A percentile compares a stretch with the other conserved stretches of the same genome.
phyloP scores from a whole-genome alignment of 306 rosid genomes.

The Lathyrus sativus region DNA sequence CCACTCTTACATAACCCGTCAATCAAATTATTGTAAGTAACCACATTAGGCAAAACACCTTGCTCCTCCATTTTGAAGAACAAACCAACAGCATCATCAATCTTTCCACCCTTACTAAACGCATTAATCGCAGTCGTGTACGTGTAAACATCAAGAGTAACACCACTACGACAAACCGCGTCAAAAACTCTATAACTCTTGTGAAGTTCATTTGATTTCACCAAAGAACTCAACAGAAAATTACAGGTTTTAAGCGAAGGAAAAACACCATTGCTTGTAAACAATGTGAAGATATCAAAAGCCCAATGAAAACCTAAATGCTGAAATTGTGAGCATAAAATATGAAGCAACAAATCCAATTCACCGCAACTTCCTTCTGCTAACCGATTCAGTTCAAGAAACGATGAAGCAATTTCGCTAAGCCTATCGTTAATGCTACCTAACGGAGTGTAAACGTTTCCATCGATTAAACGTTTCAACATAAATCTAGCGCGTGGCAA shows the following conservation, averaged over 20 bases:
- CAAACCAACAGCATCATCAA: constrained; percentile 57
- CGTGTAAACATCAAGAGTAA: constrained; percentile 59
- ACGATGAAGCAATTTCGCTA: constrained; percentile 47
- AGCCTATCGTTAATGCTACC: constrained; percentile 34
- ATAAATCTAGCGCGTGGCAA: constrained; percentile 55
- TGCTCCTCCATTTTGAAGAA: constrained; percentile 55
- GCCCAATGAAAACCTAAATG: constrained; percentile 47
- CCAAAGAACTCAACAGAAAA: constrained; percentile 59
- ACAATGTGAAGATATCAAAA: constrained; percentile 45
- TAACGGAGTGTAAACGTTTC: constrained; percentile 41
- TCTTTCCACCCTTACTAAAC: constrained; percentile 59
- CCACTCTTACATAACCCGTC: constrained; percentile 69
- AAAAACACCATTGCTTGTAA: constrained; percentile 44
- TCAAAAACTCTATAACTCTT: constrained; percentile 57
- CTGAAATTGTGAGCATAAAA: constrained; percentile 58
- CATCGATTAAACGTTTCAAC: constrained; percentile 60
- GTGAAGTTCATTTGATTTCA: constrained; percentile 52
- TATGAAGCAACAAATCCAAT: constrained; percentile 63
- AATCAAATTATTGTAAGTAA: constrained; percentile 67
- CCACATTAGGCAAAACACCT: constrained; percentile 65
- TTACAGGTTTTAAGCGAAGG: constrained; percentile 60
- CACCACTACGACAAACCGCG: constrained; percentile 41
- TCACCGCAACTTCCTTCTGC: constrained; percentile 39
- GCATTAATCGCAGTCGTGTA: constrained; percentile 61
- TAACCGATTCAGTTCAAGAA: constrained; percentile 41